A percentile compares a stretch with the other conserved stretches of the same genome.
Conservation (phyloP, 116 monocot species). For the Iris pallida region DNA sequence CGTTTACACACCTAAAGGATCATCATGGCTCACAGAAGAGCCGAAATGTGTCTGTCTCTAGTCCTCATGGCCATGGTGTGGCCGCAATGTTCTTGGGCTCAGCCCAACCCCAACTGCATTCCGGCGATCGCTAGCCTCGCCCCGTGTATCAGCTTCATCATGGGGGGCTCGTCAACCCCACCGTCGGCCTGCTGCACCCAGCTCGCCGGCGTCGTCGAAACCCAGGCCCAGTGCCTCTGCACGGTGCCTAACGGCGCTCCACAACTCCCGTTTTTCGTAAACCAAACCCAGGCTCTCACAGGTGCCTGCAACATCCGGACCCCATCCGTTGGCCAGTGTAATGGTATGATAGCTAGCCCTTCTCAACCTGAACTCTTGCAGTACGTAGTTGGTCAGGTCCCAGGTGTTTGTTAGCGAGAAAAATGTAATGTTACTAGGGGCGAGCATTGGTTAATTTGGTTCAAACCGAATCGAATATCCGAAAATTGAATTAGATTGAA, state of each 20-base stretch:
- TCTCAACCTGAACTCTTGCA: neutral
- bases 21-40: neutral
- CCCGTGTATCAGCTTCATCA: constrained; percentile 29
- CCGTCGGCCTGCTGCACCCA: constrained; percentile 37
- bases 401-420: too few species aligned
- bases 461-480: too few species aligned
- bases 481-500: too few species aligned
- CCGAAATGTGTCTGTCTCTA: neutral
- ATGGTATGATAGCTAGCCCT: constrained; percentile 12
- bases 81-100: neutral
- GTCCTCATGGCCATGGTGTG: neutral
- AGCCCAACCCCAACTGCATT: constrained; percentile 21
- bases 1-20: neutral
- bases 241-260: constrained; percentile 17
- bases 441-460: too few species aligned
- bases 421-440: too few species aligned
- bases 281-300: constrained; percentile 17
- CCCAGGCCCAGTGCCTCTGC: constrained; percentile 38
- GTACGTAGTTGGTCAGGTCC: too few species aligned
- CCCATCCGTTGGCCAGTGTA: constrained; percentile 22
- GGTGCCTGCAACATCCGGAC: constrained; percentile 25
- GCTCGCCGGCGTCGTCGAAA: constrained; percentile 24
- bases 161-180: constrained; percentile 25
- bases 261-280: constrained; percentile 18
- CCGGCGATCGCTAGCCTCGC: constrained; percentile 15